These are phyloP conservation scores for Paraleonurus japonicus DNA, from an alignment of 257 asterid species.

Conservation along the genomic window DNA sequence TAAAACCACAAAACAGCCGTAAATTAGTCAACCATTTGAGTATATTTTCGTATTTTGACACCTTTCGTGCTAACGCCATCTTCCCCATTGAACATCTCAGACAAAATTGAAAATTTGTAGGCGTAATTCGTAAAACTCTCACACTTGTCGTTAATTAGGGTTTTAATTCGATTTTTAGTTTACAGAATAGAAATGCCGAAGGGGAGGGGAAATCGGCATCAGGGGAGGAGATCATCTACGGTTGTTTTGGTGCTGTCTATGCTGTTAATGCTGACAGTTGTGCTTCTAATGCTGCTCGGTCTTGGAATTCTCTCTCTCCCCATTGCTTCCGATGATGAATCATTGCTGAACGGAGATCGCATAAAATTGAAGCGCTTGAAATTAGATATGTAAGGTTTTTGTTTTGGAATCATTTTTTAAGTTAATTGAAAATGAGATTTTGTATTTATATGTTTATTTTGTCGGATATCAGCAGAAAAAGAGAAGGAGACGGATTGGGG, in stretches of 20 bases:
- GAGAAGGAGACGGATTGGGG: conserved; percentile 54
- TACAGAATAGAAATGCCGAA: conserved; percentile 44
- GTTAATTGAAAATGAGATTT: background rate
- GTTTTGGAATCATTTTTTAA: background rate
- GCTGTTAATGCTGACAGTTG: conserved; percentile 73
- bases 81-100: conserved; percentile 5
- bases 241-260: conserved; percentile 59
- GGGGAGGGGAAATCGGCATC: conserved; percentile 58
- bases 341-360: conserved; percentile 38
- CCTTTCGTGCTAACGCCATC: conserved; percentile 14
- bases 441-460: background rate
- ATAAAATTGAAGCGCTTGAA: conserved; percentile 64
- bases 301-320: conserved; percentile 85
- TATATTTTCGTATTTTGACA: conserved; percentile 17
- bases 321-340: conserved; percentile 46
- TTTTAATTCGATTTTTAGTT: conserved; percentile 8
- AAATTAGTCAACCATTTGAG: background rate
- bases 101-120: conserved; percentile 2
- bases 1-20: background rate
- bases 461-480: conserved; percentile 35
- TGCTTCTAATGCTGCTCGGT: conserved; percentile 75
- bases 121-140: background rate
- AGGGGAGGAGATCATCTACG: conserved; percentile 67
- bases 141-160: conserved; percentile 15
- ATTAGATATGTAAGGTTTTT: conserved; percentile 39